Conservation (phyloP, 495 filamentous ascomycete species). For the Talaromyces thailandensis region DNA sequence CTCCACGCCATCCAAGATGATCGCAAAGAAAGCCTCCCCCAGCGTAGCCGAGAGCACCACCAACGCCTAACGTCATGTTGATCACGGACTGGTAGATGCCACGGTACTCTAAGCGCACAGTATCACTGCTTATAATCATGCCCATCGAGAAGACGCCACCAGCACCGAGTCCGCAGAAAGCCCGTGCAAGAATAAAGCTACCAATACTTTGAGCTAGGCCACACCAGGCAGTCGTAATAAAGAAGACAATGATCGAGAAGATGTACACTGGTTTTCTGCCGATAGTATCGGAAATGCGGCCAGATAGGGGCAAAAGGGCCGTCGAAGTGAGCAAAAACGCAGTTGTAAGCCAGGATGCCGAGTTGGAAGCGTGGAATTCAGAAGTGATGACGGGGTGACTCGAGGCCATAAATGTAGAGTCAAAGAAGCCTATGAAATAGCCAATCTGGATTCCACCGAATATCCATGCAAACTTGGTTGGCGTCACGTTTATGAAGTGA, state of each 20-base stretch:
- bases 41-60: conserved; percentile 57
- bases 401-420: conserved; percentile 73
- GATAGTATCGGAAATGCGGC: conserved; percentile 61
- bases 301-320: conserved; percentile 64
- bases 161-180: conserved; percentile 65
- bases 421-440: conserved; percentile 53
- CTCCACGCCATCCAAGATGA: conserved; percentile 64
- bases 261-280: conserved; percentile 65
- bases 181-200: conserved; percentile 64
- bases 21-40: conserved; percentile 70
- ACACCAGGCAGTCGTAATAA: conserved; percentile 63
- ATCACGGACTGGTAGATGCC: conserved; percentile 70
- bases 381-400: conserved; percentile 77
- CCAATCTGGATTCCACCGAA: conserved; percentile 39
- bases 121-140: conserved; percentile 63
- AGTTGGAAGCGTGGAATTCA: conserved; percentile 64
- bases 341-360: conserved; percentile 73
- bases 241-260: conserved; percentile 52
- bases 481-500: conserved; percentile 37
- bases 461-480: conserved; percentile 42
- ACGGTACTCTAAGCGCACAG: conserved; percentile 67
- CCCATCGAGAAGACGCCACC: conserved; percentile 67
- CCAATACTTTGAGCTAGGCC: conserved; percentile 59
- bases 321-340: conserved; percentile 72
- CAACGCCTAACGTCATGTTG: conserved; percentile 58